Percentiles rank a stretch among this genome's conserved stretches.
Evolutionary conservation across 164 flowering plant genomes (phyloP).

Genomic region (Aristolochia contorta): DNA sequence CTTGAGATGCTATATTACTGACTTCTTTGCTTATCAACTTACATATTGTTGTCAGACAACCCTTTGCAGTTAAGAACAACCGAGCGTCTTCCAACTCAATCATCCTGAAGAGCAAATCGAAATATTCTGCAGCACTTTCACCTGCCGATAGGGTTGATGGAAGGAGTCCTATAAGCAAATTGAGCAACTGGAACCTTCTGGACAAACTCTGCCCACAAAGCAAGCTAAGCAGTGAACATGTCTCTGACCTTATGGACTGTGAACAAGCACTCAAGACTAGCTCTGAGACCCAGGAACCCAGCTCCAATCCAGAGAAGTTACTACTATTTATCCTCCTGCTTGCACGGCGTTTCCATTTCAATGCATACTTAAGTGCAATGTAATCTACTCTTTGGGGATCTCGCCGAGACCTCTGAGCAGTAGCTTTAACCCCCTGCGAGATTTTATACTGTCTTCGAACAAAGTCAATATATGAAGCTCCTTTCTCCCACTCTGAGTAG

Average conservation of each 20-base stretch:
- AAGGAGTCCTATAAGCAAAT: slow-evolving; percentile 61
- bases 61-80: slow-evolving; percentile 80
- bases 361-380: slow-evolving; percentile 83
- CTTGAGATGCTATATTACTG: slow-evolving; percentile 65
- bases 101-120: slow-evolving; percentile 91
- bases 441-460: slow-evolving; percentile 93
- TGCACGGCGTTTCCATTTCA: slow-evolving; percentile 80
- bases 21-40: slow-evolving; percentile 82
- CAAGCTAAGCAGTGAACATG: slow-evolving; percentile 77
- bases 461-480: slow-evolving; percentile 97
- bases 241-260: slow-evolving; percentile 91
- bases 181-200: slow-evolving; percentile 64
- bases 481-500: slow-evolving; percentile 97
- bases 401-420: slow-evolving; percentile 49
- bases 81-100: slow-evolving; percentile 91
- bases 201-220: slow-evolving; percentile 80
- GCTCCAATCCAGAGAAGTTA: slow-evolving; percentile 64
- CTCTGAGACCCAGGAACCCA: slow-evolving; percentile 96
- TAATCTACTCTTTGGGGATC: slow-evolving; percentile 60
- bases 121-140: slow-evolving; percentile 96
- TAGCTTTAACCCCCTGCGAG: slow-evolving; percentile 54
- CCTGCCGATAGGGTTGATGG: slow-evolving; percentile 95
- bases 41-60: slow-evolving; percentile 64
- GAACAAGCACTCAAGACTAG: slow-evolving; percentile 93
- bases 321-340: slow-evolving; percentile 36